Percentiles rank a stretch among this genome's conserved stretches.
These are phyloP conservation scores for Paecilomyces sp. DNA, from an alignment of 2,329 filamentous ascomycete species.

Conservation along the genomic window DNA sequence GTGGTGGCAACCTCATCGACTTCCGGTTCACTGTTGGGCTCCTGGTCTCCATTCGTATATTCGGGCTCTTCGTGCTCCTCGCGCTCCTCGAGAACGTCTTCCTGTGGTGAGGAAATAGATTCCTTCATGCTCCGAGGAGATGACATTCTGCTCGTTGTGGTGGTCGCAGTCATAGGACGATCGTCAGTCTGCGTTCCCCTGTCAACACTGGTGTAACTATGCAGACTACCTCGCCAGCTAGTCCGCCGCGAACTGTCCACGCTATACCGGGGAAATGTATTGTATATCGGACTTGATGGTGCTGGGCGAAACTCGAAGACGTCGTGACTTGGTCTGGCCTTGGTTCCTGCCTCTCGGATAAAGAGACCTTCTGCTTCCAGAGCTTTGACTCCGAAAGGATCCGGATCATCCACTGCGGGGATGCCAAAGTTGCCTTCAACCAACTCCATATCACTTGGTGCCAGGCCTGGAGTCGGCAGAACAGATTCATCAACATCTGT, in stretches of 20 bases:
- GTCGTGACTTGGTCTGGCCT: slow-evolving; percentile 64
- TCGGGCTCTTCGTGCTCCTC: slow-evolving; percentile 18
- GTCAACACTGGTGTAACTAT: slow-evolving; percentile 47
- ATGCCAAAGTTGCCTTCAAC: slow-evolving; percentile 63
- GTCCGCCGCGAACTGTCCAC: slow-evolving; percentile 54
- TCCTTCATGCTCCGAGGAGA: slow-evolving; percentile 23
- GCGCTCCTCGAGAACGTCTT: slow-evolving; percentile 14
- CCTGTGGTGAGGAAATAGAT: slow-evolving; percentile 9
- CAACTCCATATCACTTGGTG: slow-evolving; percentile 68
- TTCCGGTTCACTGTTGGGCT: slow-evolving; percentile 17
- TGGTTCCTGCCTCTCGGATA: slow-evolving; percentile 81
- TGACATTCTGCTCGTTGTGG: slow-evolving; percentile 26
- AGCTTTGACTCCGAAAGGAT: slow-evolving; percentile 85
- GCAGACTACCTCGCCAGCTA: slow-evolving; percentile 65
- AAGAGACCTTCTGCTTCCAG: slow-evolving; percentile 78
- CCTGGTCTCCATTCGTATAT: slow-evolving; percentile 14
- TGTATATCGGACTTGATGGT: slow-evolving; percentile 63
- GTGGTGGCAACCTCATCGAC: slow-evolving; percentile 45
- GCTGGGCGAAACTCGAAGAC: slow-evolving; percentile 76
- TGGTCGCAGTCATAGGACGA: slow-evolving; percentile 17
- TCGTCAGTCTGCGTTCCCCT: slow-evolving; percentile 65
- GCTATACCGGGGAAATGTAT: slow-evolving; percentile 57
- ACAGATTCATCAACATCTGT: slow-evolving; percentile 62
- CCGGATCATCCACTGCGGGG: slow-evolving; percentile 72
- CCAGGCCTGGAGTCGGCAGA: slow-evolving; percentile 59